Conservation (phyloP, 2,329 filamentous ascomycete species). For the Teratosphaeria epicoccoides region DNA sequence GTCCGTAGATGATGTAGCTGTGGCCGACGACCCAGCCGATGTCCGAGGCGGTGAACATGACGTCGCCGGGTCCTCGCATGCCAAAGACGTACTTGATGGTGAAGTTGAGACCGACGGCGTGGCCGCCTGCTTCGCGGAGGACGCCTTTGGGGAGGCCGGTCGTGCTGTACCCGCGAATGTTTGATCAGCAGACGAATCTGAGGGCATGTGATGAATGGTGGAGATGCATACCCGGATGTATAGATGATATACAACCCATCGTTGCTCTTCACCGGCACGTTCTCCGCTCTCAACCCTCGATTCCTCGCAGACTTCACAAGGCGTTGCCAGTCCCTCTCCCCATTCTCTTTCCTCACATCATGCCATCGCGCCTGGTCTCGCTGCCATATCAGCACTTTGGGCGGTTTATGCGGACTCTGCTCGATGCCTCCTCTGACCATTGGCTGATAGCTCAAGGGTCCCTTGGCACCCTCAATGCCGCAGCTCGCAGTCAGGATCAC, state of each 20-base stretch:
- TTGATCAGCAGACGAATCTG: not conserved
- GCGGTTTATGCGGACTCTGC: constrained; percentile 59
- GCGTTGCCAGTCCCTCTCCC: constrained; percentile 70
- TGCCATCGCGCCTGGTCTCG: constrained; percentile 67
- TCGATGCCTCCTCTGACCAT: constrained; percentile 65
- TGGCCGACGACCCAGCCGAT: constrained; percentile 89
- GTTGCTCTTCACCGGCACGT: constrained; percentile 66
- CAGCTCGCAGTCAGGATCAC: constrained; percentile 81
- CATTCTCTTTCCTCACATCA: constrained; percentile 51
- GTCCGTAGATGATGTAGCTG: constrained; percentile 81
- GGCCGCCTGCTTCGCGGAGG: constrained; percentile 69
- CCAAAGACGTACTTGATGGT: constrained; percentile 76
- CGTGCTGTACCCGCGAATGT: constrained; percentile 35
- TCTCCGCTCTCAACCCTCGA: constrained; percentile 57
- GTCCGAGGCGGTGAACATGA: constrained; percentile 70
- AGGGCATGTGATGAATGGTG: not conserved
- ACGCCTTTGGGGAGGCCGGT: constrained; percentile 78
- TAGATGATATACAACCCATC: constrained; percentile 88
- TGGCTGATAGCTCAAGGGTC: constrained; percentile 63
- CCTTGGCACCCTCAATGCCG: constrained; percentile 78
- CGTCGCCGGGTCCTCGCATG: constrained; percentile 72
- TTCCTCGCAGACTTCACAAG: constrained; percentile 60
- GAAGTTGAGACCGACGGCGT: constrained; percentile 73
- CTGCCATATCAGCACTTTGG: constrained; percentile 71
- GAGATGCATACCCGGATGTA: constrained; percentile 34